Evolutionary conservation across 129 eudicot species (phyloP), one percentile per base, ranked within the genome.

Genomic region (Helichrysum umbraculigerum): DNA sequence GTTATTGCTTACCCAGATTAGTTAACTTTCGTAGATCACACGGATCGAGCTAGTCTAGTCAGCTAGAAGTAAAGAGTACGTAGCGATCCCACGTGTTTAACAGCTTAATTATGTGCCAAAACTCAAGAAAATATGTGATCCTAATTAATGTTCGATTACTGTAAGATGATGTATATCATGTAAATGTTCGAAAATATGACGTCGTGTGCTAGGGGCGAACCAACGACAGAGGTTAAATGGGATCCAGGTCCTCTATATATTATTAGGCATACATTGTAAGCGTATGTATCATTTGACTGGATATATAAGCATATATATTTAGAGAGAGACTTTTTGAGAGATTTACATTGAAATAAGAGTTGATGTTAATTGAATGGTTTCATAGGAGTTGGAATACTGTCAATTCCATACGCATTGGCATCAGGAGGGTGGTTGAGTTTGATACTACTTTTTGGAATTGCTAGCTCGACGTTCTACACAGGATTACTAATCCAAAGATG

Each of bases 381-480:
- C 12, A 5, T 17, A 73, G 68, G 77, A 57, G 21, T 88, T 22
- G 98, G 98, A 56, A 92, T 92, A 73, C 70, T 92, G 16, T 88
- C 98, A 19, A 62, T 85, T 19, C 89, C 98, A 63, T 92, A 79
- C 62, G 98, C 98, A 17, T 69, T 92, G 20, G 75, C 96, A 37
- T 80, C 91, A 20, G 93, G 96, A 51, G 96, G 98, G 34, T 92
- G 98, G 98, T 62, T 86, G 34, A 90, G 98, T 81, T 74, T 92
- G 74, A 15, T 80, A 25, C 82, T 90, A 7, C 80, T 92, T 42
- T 79, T 92, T 60, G 51, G 81, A 12, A 79, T 92, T 7, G 98
- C 98, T 0, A 12, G 63, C 30, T 70, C 78, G 47, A 83, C 93
- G 32, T 83, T 75, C 71, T 86, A 83, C 86, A 86, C 90, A 1